Evolutionary conservation across 768 basidiomycete genomes (phyloP).

Genomic region (Phylloporus rhodoxanthus): DNA sequence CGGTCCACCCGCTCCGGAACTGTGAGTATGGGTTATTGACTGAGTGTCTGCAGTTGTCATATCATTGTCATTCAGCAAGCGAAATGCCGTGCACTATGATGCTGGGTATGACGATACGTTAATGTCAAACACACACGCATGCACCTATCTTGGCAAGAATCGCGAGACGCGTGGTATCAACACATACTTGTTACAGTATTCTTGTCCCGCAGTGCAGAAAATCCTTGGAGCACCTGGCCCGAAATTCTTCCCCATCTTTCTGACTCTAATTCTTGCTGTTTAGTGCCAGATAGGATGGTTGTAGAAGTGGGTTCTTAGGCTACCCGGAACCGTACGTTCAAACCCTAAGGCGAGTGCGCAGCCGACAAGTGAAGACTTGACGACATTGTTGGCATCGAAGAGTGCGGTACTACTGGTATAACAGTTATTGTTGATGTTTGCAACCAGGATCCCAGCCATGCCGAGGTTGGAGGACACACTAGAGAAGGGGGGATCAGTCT

Average conservation of each 20-base stretch:
- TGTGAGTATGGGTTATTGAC: slow-evolving; percentile 83
- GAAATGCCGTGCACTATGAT: neutral
- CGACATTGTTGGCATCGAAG: slow-evolving; percentile 63
- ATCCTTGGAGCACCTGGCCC: slow-evolving; percentile 69
- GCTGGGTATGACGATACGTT: neutral
- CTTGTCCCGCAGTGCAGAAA: slow-evolving; percentile 68
- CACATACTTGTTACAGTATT: slow-evolving; percentile 74
- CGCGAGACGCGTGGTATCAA: slow-evolving; percentile 51
- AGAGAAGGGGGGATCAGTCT: neutral
- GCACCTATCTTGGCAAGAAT: slow-evolving; percentile 82
- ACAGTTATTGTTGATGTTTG: slow-evolving; percentile 87
- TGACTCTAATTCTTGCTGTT: slow-evolving; percentile 44
- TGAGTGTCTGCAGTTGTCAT: slow-evolving; percentile 67
- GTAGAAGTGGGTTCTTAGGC: slow-evolving; percentile 65
- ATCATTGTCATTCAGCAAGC: slow-evolving; percentile 2
- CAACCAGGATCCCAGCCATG: slow-evolving; percentile 76
- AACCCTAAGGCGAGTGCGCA: slow-evolving; percentile 82
- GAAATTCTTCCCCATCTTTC: slow-evolving; percentile 48
- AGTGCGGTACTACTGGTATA: slow-evolving; percentile 78
- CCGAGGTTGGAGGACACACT: slow-evolving; percentile 76
- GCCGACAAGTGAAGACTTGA: slow-evolving; percentile 64
- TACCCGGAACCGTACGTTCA: slow-evolving; percentile 77
- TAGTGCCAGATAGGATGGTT: slow-evolving; percentile 38
- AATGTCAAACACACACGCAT: neutral
- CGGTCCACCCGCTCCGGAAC: slow-evolving; percentile 73